Percentiles rank a stretch among this genome's conserved stretches.
These are phyloP conservation scores for Ophiostoma sp. DNA, from an alignment of 2,329 filamentous ascomycete genomes.

Conservation along the genomic window DNA sequence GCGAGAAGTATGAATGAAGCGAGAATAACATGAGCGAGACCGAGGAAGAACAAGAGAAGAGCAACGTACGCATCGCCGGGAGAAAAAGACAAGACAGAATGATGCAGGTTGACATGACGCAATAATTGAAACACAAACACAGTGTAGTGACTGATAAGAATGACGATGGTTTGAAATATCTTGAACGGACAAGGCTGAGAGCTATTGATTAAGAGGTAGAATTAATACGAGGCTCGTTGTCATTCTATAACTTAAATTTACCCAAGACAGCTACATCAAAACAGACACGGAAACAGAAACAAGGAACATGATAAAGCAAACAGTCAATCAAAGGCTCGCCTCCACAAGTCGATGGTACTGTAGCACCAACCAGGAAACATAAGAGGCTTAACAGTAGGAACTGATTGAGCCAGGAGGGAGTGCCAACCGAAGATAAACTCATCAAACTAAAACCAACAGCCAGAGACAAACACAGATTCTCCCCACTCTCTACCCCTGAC, in stretches of 20 bases:
- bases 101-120: neutral
- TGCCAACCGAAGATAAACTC: neutral
- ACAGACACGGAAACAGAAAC: neutral
- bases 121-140: neutral
- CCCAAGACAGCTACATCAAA: neutral
- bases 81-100: neutral
- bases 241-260: neutral
- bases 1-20: neutral
- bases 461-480: neutral
- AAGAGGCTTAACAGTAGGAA: neutral
- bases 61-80: too few species aligned
- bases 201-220: neutral
- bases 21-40: neutral
- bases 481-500: neutral
- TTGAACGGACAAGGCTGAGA: neutral
- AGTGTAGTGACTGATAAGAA: neutral
- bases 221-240: neutral
- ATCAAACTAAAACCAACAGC: constrained; percentile 12
- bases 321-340: neutral
- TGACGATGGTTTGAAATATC: neutral
- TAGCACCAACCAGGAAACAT: neutral
- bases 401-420: neutral
- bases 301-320: neutral
- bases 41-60: neutral
- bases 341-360: neutral